Percentiles rank a stretch among this genome's conserved stretches.
Conservation (phyloP, 140 eudicot genomes). For the Cichorium intybus region DNA sequence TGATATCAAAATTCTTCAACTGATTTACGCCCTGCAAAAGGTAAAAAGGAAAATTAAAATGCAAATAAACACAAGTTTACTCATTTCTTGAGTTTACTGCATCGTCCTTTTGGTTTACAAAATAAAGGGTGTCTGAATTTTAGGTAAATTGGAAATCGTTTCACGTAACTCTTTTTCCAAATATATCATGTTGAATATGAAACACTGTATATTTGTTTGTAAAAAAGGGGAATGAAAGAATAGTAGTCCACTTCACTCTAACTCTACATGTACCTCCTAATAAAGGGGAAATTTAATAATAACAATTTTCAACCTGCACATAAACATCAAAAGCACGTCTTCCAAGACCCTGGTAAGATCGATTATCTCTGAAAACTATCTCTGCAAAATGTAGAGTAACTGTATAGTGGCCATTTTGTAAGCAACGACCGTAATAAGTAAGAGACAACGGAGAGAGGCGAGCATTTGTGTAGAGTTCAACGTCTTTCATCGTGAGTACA, state of each 20-base stretch:
- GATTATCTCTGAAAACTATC: constrained; percentile 21
- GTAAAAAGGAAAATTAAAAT: not conserved
- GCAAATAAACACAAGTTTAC: not conserved
- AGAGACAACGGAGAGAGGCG: constrained; percentile 50
- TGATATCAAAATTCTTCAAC: constrained; percentile 41
- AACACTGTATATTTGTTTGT: no score
- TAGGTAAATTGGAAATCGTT: not conserved
- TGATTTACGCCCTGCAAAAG: constrained; percentile 30
- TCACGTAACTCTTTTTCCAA: no score
- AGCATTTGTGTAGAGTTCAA: constrained; percentile 37
- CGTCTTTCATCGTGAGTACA: constrained; percentile 19
- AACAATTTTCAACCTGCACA: constrained; percentile 36
- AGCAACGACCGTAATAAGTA: constrained; percentile 48
- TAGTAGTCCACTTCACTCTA: no score
- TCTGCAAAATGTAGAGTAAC: constrained; percentile 51
- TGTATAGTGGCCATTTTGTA: constrained; percentile 51
- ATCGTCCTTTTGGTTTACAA: not conserved
- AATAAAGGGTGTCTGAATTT: not conserved
- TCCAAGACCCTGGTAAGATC: constrained; percentile 47
- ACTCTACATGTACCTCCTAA: not conserved
- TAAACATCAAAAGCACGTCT: constrained; percentile 54
- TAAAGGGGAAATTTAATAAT: not conserved
- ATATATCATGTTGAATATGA: no score
- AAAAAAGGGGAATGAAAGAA: no score
- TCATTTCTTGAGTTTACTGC: not conserved